Base-by-base conservation (phyloP, 768 basidiomycete genomes). In the Aureoboletus auriporus region DNA sequence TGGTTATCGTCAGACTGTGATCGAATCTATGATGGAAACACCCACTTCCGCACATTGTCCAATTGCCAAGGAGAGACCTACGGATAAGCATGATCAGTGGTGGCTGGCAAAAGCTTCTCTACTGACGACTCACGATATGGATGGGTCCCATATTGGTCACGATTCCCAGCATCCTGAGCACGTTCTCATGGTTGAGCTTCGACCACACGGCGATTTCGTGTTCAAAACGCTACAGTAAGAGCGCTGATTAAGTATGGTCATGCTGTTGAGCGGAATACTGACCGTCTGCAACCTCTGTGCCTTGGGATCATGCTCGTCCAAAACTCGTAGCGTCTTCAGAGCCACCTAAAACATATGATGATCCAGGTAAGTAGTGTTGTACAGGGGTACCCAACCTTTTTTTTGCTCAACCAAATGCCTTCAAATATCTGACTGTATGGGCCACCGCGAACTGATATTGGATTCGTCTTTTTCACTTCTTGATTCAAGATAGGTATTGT, bases 31-130 rank as follows among this genome's bases (percentile, higher is more conserved):
- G 31, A 40, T 11, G 39, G 17, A 30, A 9, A 36, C 31, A 50
- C 71, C 47, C 54, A 79, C 81, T 75, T 73, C 1, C 76, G 66
- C 16, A 80, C 74, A 56, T 82, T 79, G 54, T 80, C 74, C 31
- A 72, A 69, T 65, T 81, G 79, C 82, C 82, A 83, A 6, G 80
- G 78, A 9, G 81, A 81, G 29, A 83, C 79, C 79, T 81, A 42
- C 31, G 26, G 33, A 37, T 17, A 44, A 41, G 30, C 23, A 12
- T n/a, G 44, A 35, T 49, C 34, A 48, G 31, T 5, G 14, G 5
- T 13, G 28, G 3, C 5, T 46, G 29, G 8, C 14, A 47, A 46
- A 43, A 33, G 16, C 8, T 29, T 0, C 47, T 39, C 8, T 8
- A 29, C 12, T 5, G 27, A 36, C 35, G 29, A 49, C 63, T 12